phyloP scores from a whole-genome alignment of 306 rosid species.

The Hippophae rhamnoides region DNA sequence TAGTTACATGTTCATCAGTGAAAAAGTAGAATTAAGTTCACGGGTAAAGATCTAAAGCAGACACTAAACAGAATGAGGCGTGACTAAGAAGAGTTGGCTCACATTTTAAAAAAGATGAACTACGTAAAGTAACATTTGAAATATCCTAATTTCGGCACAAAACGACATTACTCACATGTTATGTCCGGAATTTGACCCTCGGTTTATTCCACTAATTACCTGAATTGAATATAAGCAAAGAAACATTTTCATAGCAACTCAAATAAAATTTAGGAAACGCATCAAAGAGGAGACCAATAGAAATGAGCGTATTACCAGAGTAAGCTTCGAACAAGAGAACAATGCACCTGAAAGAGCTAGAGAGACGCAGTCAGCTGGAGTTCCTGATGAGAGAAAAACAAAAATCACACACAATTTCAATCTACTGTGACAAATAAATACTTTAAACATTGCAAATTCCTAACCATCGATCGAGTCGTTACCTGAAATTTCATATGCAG shows the following conservation, averaged over 20 bases:
- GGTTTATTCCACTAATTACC: constrained; percentile 52
- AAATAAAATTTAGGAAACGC: background rate
- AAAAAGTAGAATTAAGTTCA: background rate
- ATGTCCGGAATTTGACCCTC: constrained; percentile 43
- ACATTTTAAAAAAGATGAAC: background rate
- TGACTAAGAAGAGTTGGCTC: background rate
- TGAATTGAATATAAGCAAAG: constrained; percentile 2
- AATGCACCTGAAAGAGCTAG: constrained; percentile 51
- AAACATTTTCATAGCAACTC: background rate
- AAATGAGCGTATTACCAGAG: constrained; percentile 25
- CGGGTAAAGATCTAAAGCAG: background rate
- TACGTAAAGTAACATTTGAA: background rate
- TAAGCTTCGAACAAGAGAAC: constrained; percentile 46
- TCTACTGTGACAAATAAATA: background rate
- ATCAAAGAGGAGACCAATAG: background rate
- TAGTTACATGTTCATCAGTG: too few relatives aligned
- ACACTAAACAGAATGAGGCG: background rate
- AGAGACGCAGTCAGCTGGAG: constrained; percentile 47
- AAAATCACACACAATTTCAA: background rate
- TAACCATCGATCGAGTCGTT: background rate
- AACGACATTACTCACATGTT: constrained; percentile 29
- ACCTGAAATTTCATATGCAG: constrained; percentile 46
- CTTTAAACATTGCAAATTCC: background rate
- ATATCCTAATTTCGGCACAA: background rate
- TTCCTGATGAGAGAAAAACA: constrained; percentile 21